Evolutionary conservation across 2,329 filamentous ascomycete genomes (phyloP), one percentile per base, ranked within the genome.

Genomic region (Microsporum canis): DNA sequence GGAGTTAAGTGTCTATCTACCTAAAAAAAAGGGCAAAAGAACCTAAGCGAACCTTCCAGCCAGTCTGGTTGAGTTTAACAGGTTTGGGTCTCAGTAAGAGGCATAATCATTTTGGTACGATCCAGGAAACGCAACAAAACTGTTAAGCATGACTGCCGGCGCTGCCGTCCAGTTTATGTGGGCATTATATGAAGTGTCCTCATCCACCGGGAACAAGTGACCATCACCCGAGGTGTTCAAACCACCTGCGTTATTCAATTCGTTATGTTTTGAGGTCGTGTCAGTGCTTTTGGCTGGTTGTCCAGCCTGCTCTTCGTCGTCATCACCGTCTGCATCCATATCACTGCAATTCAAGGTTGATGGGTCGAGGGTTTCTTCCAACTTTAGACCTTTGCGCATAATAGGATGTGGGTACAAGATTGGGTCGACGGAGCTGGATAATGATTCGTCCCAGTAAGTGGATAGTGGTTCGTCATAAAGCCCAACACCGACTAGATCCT

Each of bases 401-500:
- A 80, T 76, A 60, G 70, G 81, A 75, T 29, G 81, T 80, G 55
- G 85, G 72, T 17, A 88, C 23, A 62, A 34, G 6, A 60, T 47
- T 8, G 62, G 61, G 12, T 47, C 58, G 36, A 29, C 43, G 14
- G 34, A 60, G 8, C 84, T 79, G 74, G 82, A 43, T 33, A 45
- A n/a, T 5, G 60, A 55, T n/a, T 57, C 62, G 31, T 78, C 72
- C 83, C 75, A 60, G 82, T 70, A 58, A 79, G 75, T 60, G 82
- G 60, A 36, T 29, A 85, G 86, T 0, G 88, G 88, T 3, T 82
- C 77, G 68, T 90, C 88, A 71, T 94, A 94, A 0, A 94, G 80
- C 0, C 89, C 89, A 82, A 94, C 86, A 23, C 88, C 88, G n/a
- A 91, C 80, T 1, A 92, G 79, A 63, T 90, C 86, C 68, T 91